These are phyloP conservation scores for Populus hybrid DNA, from an alignment of 441 rosid species.

Conservation along the genomic window DNA sequence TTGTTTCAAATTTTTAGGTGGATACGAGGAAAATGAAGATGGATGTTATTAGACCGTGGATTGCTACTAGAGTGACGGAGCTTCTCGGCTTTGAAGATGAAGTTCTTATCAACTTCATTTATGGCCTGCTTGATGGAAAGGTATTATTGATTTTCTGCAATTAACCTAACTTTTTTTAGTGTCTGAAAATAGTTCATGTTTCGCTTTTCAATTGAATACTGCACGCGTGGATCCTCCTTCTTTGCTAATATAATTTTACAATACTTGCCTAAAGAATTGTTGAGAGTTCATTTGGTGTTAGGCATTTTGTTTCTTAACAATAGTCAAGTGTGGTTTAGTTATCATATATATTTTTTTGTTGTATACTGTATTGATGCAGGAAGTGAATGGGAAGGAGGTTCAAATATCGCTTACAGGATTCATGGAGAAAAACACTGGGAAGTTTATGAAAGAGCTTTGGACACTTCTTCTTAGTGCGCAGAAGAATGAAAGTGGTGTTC, in stretches of 20 bases:
- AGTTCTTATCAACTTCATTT: conserved; percentile 93
- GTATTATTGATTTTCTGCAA: conserved; percentile 30
- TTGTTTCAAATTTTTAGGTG: conserved; percentile 44
- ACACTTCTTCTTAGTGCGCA: conserved; percentile 87
- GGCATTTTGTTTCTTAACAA: too few species aligned
- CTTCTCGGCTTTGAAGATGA: conserved; percentile 98
- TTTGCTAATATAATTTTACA: not conserved
- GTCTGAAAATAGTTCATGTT: not conserved
- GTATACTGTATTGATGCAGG: conserved; percentile 35
- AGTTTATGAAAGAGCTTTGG: conserved; percentile 99
- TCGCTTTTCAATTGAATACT: not conserved
- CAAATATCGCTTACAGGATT: conserved; percentile 92
- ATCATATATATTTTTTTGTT: not conserved
- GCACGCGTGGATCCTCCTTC: not conserved
- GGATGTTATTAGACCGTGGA: conserved; percentile 96
- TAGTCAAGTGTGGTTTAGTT: conserved; percentile 5
- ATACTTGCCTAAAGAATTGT: conserved; percentile 16
- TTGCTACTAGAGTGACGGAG: conserved; percentile 88
- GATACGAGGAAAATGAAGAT: conserved; percentile 87
- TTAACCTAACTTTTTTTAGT: not conserved
- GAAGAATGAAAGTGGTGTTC: conserved; percentile 85
- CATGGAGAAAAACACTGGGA: conserved; percentile 96
- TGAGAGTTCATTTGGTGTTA: not conserved
- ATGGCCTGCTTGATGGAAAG: conserved; percentile 90
- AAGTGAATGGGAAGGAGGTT: conserved; percentile 88